Base-by-base conservation (phyloP, 2,329 filamentous ascomycete genomes). In the Dactylonectria macrodidyma region DNA sequence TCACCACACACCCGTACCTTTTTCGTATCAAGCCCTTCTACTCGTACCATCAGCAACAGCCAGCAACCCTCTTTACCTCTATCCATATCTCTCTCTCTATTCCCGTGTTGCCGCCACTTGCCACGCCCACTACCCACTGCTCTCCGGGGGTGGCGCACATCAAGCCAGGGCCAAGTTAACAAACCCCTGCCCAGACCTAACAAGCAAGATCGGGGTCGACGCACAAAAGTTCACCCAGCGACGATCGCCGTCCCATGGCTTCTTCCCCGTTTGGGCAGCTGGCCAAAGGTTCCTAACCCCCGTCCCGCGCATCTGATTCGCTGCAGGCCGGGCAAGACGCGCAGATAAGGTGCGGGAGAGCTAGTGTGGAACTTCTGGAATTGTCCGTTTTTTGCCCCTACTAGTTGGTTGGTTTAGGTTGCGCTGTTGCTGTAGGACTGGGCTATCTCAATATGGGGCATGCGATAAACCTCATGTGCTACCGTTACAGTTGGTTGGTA, bases 201-300 rank as follows among this genome's bases (percentile, higher is more conserved):
- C 26, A 30, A 30, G 26, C 26, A 30, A 59, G 46, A 59, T 59
- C 46, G 34, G 26, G 50, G 9, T 26, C 5, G 26, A 9, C 34
- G 34, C 34, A 33, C 58, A 61, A 61, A 61, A 61, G 58, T 61
- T 14, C 41, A 59, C 34, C 24, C 41, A 59, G 44, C 24, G 46
- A 11, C 46, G 48, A 65, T 65, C 62, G 57, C 24, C 44, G 33
- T 26, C 19, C 26, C 26, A 30, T 30, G 26, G 26, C 26, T 8
- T n/a, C 38, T 26, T 14, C 41, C 62, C 62, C 56, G 38, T 65
- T 65, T 33, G 56, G 62, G 62, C 55, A 65, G 57, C 62, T 65
- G 30, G 57, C 56, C 60, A 60, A 56, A 16, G 50, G 26, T 30
- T 30, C 26, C 26, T 30, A 7, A 30, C 26, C 26, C 26, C 26